A percentile compares a stretch with the other conserved stretches of the same genome.
Conservation (phyloP, 768 basidiomycete genomes). For the Termitomyces sp. region DNA sequence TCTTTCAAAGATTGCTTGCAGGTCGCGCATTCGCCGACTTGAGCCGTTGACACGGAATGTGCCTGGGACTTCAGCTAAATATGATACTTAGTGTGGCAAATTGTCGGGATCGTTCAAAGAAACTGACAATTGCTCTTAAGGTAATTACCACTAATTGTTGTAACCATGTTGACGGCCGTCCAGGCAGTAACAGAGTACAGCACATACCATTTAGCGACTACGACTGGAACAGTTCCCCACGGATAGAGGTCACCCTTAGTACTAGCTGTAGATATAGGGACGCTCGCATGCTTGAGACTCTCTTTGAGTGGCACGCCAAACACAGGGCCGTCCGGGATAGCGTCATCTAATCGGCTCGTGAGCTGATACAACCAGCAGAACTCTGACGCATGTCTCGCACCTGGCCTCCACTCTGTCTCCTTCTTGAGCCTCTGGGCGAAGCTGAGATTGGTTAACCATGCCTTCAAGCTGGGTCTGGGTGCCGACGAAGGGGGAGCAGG, state of each 20-base stretch:
- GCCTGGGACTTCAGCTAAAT: slow-evolving; percentile 78
- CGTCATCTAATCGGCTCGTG: slow-evolving; percentile 4
- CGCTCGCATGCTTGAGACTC: slow-evolving; percentile 80
- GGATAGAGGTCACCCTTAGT: slow-evolving; percentile 79
- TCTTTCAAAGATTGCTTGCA: slow-evolving; percentile 86
- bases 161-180: not conserved
- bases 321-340: slow-evolving; percentile 31
- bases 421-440: slow-evolving; percentile 59
- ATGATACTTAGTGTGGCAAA: not conserved
- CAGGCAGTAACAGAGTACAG: slow-evolving; percentile 14
- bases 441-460: slow-evolving; percentile 81
- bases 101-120: not conserved
- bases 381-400: slow-evolving; percentile 22
- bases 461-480: slow-evolving; percentile 55
- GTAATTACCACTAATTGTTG: slow-evolving; percentile 66
- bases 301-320: slow-evolving; percentile 85
- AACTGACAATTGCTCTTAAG: slow-evolving; percentile 85
- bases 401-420: slow-evolving; percentile 35
- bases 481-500: slow-evolving; percentile 24
- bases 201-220: slow-evolving; percentile 92
- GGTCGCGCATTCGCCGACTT: slow-evolving; percentile 89
- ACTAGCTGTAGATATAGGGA: slow-evolving; percentile 89
- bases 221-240: slow-evolving; percentile 94
- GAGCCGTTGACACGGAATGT: slow-evolving; percentile 97
- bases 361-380: not conserved